phyloP scores from a whole-genome alignment of 2,329 filamentous ascomycete genomes.

The Ophiostoma perfectum region DNA sequence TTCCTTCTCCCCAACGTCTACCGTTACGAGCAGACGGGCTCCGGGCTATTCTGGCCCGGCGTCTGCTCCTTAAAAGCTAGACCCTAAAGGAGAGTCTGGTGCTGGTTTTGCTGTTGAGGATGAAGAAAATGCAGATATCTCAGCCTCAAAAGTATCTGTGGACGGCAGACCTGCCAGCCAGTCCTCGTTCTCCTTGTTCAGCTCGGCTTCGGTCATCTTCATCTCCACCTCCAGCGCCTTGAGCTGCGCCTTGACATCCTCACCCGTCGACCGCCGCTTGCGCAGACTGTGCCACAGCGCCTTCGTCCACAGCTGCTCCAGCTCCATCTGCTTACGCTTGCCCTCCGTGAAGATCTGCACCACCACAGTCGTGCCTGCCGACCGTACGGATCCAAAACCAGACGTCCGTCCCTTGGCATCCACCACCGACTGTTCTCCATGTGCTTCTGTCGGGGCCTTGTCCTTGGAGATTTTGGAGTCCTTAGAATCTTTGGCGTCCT shows the following conservation, averaged over 20 bases:
- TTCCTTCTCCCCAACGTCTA: too few species aligned
- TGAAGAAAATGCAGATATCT: too few species aligned
- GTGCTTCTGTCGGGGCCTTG: neutral
- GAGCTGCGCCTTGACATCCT: constrained; percentile 3
- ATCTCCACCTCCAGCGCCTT: neutral
- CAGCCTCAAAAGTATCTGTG: neutral
- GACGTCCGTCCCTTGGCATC: constrained; percentile 54
- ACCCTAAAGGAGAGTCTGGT: neutral
- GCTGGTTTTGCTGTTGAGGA: neutral
- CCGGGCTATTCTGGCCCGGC: too few species aligned
- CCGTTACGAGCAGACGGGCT: too few species aligned
- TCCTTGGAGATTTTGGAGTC: too few species aligned
- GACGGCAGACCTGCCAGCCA: constrained; percentile 5
- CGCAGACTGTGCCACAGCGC: constrained; percentile 34
- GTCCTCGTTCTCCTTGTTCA: neutral
- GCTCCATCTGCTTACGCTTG: constrained; percentile 47
- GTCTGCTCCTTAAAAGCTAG: neutral
- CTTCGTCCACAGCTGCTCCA: constrained; percentile 49
- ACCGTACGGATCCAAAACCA: constrained; percentile 61
- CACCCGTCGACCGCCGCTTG: constrained; percentile 20
- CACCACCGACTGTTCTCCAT: neutral
- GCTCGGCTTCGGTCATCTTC: neutral
- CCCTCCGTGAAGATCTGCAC: constrained; percentile 54
- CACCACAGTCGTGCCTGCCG: constrained; percentile 48
- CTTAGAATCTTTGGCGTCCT: neutral